Evolutionary conservation across 441 rosid species (phyloP), one percentile per base, ranked within the genome.

Genomic region (Pelargonium cotyledonis): DNA sequence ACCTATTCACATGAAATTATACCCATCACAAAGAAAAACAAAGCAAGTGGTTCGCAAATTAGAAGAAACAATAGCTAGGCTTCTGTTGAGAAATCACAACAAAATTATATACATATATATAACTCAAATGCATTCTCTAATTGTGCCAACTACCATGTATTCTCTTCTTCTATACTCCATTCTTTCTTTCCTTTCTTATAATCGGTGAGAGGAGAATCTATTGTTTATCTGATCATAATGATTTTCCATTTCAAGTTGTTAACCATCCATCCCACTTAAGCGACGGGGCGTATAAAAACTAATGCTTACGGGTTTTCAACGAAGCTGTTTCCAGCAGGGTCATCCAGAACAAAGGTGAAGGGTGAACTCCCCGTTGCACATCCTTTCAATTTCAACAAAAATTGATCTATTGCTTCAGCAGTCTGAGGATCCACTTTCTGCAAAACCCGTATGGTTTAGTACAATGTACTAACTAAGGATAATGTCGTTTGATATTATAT

Each of bases 291-390:
- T 43, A 55, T 7, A 72, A 5, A 46, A 16, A 58, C 46, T 53
- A 40, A 58, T 26, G 16, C 97, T 90, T 87, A 92, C 98, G 83
- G 99, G 70, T 92, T 95, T 76, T 95, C 99, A 70, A 95, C 81
- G 80, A 92, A 95, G 86, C 99, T 88, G 83, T 95, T 95, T 73
- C 99, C 99, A 64, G 95, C 84, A 67, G 97, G 96, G 83, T 95
- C 99, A 73, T 95, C 95, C 73, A 95, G 82, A 77, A 89, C 78
- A 79, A 92, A 83, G 73, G 94, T 87, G 73, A 90, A 92, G 35
- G 93, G 51, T 12, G 79, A 83, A 65, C 72, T 84, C 64, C 88
- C 97, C 21, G 80, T 65, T 66, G 96, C 89, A 85, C 92, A 89
- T 66, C 93, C 89, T 78, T 84, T 90, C 78, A 95, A 68, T 81